Evolutionary conservation across 805 yeast species (phyloP), one percentile per base, ranked within the genome.

Genomic region (Lachancea dasiensis): DNA sequence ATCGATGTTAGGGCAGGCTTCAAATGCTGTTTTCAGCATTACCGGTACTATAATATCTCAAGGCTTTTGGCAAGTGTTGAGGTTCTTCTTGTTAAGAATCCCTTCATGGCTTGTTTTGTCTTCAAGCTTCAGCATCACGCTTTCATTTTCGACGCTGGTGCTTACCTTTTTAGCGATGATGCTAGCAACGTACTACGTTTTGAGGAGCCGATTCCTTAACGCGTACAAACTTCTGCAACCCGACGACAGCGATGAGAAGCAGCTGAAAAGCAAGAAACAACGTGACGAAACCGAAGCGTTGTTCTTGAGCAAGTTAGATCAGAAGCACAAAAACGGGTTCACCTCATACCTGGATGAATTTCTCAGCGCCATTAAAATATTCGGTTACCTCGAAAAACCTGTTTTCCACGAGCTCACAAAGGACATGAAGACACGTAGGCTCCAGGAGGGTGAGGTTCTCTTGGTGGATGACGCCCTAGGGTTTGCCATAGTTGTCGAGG

Each of bases 351-450:
- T 90, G 36, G 96, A 90, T 57, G 95, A 89, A 56, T 90, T 90
- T 51, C 63, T 90, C 31, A 75, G 85, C 35, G 97, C 96, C 3
- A 85, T 92, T 46, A 87, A 86, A 60, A 82, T 92, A 5, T 92
- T 90, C 65, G 97, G 97, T 2, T 90, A 90, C 58, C 68, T 90
- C 34, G 97, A 90, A 48, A 73, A 81, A 44, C 82, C 85, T 2
- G 96, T 90, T 1, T 89, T 90, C 59, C 94, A 89, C 54, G 97
- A 89, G 52, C 70, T 90, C 49, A 89, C 97, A 3, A 81, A 84
- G 54, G 82, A 82, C 44, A 86, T 90, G 86, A 85, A 85, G 38
- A 90, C 97, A 1, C 86, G 86, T 54, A 81, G 84, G 43, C 58
- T 90, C 26, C 79, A 79, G 19, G 72, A 75, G 4, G 90, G 86